A percentile compares a stretch with the other conserved stretches of the same genome.
Evolutionary conservation across 306 rosid species (phyloP).

Genomic region (Casuarina glauca): DNA sequence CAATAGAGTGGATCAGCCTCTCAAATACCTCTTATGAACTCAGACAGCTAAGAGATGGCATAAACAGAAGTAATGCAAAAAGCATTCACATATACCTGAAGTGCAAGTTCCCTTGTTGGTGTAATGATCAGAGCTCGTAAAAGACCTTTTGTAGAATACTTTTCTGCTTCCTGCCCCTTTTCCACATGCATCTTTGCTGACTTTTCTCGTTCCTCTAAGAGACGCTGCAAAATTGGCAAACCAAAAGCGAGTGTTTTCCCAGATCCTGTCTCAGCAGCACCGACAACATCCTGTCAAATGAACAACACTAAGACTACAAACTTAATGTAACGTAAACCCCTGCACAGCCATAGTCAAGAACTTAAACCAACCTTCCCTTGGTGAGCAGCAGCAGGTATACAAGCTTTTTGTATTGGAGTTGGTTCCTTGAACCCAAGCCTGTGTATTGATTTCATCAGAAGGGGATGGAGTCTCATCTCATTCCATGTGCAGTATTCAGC

Average conservation of each 20-base stretch:
- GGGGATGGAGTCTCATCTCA: conserved; percentile 90
- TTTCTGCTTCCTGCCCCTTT: conserved; percentile 52
- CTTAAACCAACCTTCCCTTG: conserved; percentile 81
- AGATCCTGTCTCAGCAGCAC: conserved; percentile 98
- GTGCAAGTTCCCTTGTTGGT: conserved; percentile 94
- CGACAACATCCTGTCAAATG: conserved; percentile 79
- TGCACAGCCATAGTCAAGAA: conserved; percentile 27
- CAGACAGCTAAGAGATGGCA: conserved; percentile 18
- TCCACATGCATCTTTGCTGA: conserved; percentile 45
- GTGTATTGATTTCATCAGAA: conserved; percentile 72
- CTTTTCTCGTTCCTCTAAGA: conserved; percentile 86
- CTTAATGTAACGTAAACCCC: background rate
- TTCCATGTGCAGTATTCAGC: conserved; percentile 77
- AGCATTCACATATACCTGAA: conserved; percentile 64
- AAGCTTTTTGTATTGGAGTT: conserved; percentile 87
- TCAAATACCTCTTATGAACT: background rate
- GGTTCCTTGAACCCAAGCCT: conserved; percentile 92
- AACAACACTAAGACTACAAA: conserved; percentile 25
- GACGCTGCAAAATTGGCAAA: conserved; percentile 92
- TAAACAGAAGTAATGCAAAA: conserved; percentile 22
- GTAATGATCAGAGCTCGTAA: conserved; percentile 86
- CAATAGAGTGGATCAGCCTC: background rate
- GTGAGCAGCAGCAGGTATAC: conserved; percentile 95
- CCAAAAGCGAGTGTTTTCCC: conserved; percentile 99
- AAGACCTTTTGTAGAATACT: conserved; percentile 48